Percentiles rank a stretch among this genome's conserved stretches.
These are phyloP conservation scores for Aureobasidium sp. DNA, from an alignment of 2,329 filamentous ascomycete species.

Conservation along the genomic window DNA sequence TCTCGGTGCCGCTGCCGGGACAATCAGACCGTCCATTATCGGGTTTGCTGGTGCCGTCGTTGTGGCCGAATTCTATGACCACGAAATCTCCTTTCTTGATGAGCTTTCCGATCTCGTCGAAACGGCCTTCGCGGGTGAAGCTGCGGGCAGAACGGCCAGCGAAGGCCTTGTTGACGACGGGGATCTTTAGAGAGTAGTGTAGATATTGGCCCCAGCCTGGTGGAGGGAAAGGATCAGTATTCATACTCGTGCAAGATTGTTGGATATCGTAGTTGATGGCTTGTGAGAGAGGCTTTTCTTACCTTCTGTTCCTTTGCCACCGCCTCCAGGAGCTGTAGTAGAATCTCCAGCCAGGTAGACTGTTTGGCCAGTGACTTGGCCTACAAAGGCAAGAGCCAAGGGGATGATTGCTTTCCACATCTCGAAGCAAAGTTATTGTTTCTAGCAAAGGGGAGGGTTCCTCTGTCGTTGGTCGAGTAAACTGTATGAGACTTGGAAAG, in stretches of 20 bases:
- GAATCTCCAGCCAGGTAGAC: slow-evolving; percentile 56
- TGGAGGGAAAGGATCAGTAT: background rate
- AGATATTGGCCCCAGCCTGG: slow-evolving; percentile 59
- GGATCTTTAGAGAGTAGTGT: slow-evolving; percentile 43
- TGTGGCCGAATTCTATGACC: slow-evolving; percentile 66
- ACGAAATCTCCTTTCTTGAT: slow-evolving; percentile 57
- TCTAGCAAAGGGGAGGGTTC: background rate
- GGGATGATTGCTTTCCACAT: background rate
- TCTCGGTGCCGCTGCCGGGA: slow-evolving; percentile 46
- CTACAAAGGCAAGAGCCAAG: background rate
- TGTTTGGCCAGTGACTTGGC: slow-evolving; percentile 26
- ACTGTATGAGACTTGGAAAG: background rate
- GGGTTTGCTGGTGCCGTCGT: slow-evolving; percentile 55
- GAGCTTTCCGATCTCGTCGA: slow-evolving; percentile 48
- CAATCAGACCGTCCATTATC: slow-evolving; percentile 61
- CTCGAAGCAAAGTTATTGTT: background rate
- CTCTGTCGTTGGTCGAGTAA: background rate
- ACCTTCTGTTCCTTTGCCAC: slow-evolving; percentile 39
- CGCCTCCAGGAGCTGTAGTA: slow-evolving; percentile 50
- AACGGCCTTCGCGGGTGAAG: slow-evolving; percentile 60
- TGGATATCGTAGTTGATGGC: background rate
- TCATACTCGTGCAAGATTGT: background rate
- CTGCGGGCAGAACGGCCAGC: slow-evolving; percentile 60
- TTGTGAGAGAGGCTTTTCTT: slow-evolving; percentile 1
- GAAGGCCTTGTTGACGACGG: slow-evolving; percentile 58